Evolutionary conservation across 2,329 filamentous ascomycete species (phyloP).

Genomic region (Epichloe baconii): DNA sequence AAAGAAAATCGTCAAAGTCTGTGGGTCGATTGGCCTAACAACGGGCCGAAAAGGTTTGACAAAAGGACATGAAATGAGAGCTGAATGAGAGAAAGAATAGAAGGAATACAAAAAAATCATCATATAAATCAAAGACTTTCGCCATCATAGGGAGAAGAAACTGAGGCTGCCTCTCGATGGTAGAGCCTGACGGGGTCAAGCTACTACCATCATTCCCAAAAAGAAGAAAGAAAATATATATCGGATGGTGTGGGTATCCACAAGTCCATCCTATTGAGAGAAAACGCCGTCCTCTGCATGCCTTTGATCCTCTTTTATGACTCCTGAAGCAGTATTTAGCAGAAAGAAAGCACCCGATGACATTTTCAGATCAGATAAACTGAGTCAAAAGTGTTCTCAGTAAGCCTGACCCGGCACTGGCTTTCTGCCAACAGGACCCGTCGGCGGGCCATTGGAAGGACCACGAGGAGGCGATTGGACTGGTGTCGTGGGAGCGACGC

Average conservation of each 20-base stretch:
- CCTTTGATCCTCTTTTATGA: conserved; percentile 11
- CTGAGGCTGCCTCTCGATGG: not conserved
- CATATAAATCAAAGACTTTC: conserved; percentile 5
- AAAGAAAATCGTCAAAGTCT: conserved; percentile 12
- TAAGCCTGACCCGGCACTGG: conserved; percentile 43
- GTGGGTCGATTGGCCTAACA: not conserved
- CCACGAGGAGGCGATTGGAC: conserved; percentile 18
- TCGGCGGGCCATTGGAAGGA: conserved; percentile 25
- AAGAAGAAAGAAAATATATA: not conserved
- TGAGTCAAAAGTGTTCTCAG: conserved; percentile 12
- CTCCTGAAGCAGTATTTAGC: conserved; percentile 5
- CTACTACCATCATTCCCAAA: not conserved
- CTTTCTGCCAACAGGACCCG: conserved; percentile 37
- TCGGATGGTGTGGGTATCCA: conserved; percentile 9
- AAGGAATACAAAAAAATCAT: not conserved
- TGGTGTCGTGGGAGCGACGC: conserved; percentile 35
- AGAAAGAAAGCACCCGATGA: conserved; percentile 6
- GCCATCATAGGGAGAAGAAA: not conserved
- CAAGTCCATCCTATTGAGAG: conserved; percentile 10
- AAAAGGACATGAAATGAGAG: conserved; percentile 9
- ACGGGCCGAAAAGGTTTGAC: conserved; percentile 2
- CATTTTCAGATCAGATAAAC: not conserved
- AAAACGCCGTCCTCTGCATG: conserved; percentile 18
- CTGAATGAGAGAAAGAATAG: not conserved
- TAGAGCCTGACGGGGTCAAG: not conserved